These are phyloP conservation scores for Speleostelium caveatum DNA, from an alignment of 78 protist genomes.

Conservation along the genomic window DNA sequence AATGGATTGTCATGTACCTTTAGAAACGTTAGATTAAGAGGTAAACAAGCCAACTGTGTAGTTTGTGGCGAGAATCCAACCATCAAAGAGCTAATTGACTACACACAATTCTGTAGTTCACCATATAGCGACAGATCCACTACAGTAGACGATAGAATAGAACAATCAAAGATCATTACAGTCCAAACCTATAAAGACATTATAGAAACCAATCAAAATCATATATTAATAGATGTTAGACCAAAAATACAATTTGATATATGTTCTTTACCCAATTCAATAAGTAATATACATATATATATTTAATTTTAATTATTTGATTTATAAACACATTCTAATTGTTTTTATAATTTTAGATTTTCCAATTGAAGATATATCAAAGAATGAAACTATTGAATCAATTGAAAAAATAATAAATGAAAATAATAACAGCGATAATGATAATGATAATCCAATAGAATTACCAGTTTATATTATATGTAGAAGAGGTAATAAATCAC, in stretches of 20 bases:
- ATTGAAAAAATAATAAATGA: not conserved
- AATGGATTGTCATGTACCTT: constrained; percentile 57
- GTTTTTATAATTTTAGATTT: constrained; percentile 2
- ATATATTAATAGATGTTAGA: constrained; percentile 73
- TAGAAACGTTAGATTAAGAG: constrained; percentile 50
- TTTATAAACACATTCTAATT: not conserved
- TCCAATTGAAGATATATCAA: constrained; percentile 57
- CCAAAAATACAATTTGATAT: constrained; percentile 64
- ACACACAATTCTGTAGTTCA: constrained; percentile 58
- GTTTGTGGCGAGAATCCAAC: constrained; percentile 83
- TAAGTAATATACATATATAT: constrained; percentile 7
- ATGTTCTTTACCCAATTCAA: constrained; percentile 63
- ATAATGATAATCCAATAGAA: not conserved
- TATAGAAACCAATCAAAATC: not conserved
- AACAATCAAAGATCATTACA: not conserved
- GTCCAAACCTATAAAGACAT: constrained; percentile 9
- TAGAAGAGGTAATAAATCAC: constrained; percentile 84
- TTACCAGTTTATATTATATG: constrained; percentile 53
- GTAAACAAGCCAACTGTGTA: constrained; percentile 15
- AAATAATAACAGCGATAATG: not conserved
- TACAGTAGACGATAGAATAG: constrained; percentile 40
- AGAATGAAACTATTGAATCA: not conserved
- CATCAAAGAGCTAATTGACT: constrained; percentile 53
- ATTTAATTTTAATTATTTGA: not conserved
- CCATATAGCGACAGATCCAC: constrained; percentile 28